These are phyloP conservation scores for Albizia julibrissin DNA, from an alignment of 306 rosid species.

Conservation along the genomic window DNA sequence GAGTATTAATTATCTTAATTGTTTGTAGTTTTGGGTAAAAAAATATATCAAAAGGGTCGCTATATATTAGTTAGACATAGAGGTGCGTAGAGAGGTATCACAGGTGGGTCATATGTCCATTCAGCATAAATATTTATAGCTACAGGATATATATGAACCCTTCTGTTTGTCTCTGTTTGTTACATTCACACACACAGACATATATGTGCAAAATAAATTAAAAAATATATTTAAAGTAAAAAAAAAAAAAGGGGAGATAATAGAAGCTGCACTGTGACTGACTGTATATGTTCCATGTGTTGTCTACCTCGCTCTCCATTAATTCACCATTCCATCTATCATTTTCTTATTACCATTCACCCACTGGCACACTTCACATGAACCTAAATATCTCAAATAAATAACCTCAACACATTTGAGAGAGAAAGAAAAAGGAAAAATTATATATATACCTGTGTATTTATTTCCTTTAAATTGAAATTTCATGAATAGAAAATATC, in stretches of 20 bases:
- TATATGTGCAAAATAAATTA: too few species aligned
- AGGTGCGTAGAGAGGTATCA: background rate
- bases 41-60: background rate
- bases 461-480: too few species aligned
- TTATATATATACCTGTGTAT: background rate
- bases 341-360: background rate
- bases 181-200: background rate
- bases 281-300: background rate
- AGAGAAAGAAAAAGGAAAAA: too few species aligned
- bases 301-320: slow-evolving; percentile 4
- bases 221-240: background rate
- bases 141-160: background rate
- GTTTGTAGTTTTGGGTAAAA: background rate
- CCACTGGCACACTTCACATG: background rate
- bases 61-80: background rate
- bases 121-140: background rate
- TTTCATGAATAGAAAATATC: too few species aligned
- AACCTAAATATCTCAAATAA: background rate
- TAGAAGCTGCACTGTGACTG: background rate
- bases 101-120: background rate
- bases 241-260: background rate
- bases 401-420: background rate
- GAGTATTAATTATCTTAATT: too few species aligned
- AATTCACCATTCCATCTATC: background rate
- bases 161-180: background rate